Conservation (phyloP, 2,329 filamentous ascomycete genomes). For the Colletotrichum cordylinicola region DNA sequence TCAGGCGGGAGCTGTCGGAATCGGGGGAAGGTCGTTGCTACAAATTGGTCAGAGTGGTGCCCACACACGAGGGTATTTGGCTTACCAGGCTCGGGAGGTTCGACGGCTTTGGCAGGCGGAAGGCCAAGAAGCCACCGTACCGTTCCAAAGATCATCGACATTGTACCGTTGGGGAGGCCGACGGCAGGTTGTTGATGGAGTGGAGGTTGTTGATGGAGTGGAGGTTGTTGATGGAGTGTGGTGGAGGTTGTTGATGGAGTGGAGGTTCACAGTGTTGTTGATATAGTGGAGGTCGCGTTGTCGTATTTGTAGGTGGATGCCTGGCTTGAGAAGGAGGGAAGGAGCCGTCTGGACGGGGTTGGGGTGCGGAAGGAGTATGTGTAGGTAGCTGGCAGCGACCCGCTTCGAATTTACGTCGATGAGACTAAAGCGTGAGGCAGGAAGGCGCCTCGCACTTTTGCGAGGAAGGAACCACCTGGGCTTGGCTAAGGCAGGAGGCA, state of each 20-base stretch:
- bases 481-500: neutral
- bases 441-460: neutral
- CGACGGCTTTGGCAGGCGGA: neutral
- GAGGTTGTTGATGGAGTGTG: neutral
- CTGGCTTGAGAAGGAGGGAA: neutral
- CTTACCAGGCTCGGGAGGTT: neutral
- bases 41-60: neutral
- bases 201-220: neutral
- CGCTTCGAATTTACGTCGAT: neutral
- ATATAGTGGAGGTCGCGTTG: neutral
- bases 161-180: neutral
- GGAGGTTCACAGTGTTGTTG: neutral
- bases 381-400: neutral
- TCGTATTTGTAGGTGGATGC: neutral
- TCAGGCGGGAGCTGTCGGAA: neutral
- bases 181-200: neutral
- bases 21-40: neutral
- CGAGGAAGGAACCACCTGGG: neutral
- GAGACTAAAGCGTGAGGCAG: neutral
- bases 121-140: neutral
- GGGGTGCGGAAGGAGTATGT: neutral
- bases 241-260: neutral
- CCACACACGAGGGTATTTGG: neutral
- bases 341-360: neutral
- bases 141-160: neutral